Evolutionary conservation across 1,284 basidiomycete species (phyloP).

Genomic region (Stereum hirsutum): DNA sequence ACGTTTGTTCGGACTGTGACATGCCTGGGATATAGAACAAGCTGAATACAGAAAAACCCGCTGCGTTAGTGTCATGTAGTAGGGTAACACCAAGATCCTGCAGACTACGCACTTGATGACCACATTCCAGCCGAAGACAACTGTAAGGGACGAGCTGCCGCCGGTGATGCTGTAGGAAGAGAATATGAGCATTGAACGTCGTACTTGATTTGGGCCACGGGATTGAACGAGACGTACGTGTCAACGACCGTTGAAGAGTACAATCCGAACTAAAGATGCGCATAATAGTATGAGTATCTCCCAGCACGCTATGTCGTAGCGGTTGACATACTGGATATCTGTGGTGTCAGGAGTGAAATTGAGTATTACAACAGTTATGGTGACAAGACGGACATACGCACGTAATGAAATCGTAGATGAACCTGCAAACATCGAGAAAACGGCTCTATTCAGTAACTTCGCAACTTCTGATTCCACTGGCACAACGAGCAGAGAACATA

Average conservation of each 20-base stretch:
- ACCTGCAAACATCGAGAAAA: slow-evolving; percentile 32
- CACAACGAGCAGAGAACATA: slow-evolving; percentile 21
- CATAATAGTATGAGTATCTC: background rate
- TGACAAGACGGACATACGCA: slow-evolving; percentile 33
- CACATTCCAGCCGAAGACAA: slow-evolving; percentile 70
- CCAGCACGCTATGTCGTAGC: background rate
- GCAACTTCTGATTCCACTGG: no score
- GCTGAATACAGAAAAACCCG: slow-evolving; percentile 28
- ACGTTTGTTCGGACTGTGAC: background rate
- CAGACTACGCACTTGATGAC: slow-evolving; percentile 65
- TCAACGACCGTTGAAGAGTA: slow-evolving; percentile 78
- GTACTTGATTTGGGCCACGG: no score
- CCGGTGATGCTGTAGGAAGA: slow-evolving; percentile 45
- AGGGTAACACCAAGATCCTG: background rate
- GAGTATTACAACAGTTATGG: background rate
- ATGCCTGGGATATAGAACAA: slow-evolving; percentile 62
- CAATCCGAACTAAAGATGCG: slow-evolving; percentile 55
- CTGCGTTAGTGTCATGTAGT: no score
- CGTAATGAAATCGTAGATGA: slow-evolving; percentile 78
- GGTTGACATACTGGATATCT: slow-evolving; percentile 46
- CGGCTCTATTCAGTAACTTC: background rate
- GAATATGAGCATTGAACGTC: background rate
- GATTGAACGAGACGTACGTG: slow-evolving; percentile 28
- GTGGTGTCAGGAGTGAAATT: slow-evolving; percentile 6
- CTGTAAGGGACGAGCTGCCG: slow-evolving; percentile 32